These are phyloP conservation scores for Kwoniella mangroviensis DNA, from an alignment of 768 basidiomycete species.

Conservation along the genomic window DNA sequence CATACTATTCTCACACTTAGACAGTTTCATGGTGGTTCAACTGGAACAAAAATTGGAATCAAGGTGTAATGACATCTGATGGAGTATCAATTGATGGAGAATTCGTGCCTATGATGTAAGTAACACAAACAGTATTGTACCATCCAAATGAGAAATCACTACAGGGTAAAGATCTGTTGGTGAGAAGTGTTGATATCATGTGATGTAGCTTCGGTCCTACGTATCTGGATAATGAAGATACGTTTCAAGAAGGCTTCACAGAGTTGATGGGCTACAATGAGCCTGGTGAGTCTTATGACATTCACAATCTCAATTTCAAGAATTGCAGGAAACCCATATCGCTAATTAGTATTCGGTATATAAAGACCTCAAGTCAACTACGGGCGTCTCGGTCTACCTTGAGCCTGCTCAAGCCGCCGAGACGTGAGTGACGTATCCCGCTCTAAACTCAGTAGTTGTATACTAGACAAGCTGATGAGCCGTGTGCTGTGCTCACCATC, in stretches of 20 bases:
- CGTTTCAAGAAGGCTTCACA: constrained; percentile 28
- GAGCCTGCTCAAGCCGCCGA: constrained; percentile 23
- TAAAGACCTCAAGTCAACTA: no score
- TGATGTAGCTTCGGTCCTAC: constrained; percentile 23
- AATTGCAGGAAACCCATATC: no score
- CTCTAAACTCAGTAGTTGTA: not conserved
- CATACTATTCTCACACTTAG: not conserved
- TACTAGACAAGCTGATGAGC: not conserved
- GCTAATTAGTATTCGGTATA: no score
- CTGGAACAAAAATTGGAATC: constrained; percentile 50
- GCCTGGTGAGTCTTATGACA: constrained; percentile 46
- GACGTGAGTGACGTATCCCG: not conserved
- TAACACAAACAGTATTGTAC: constrained; percentile 41
- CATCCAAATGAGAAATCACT: not conserved
- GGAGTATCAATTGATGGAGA: constrained; percentile 37
- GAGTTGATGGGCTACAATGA: constrained; percentile 43
- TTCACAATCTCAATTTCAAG: no score
- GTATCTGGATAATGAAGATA: constrained; percentile 15
- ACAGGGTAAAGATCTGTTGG: not conserved
- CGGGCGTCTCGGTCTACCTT: constrained; percentile 9
- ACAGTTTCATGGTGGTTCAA: constrained; percentile 38
- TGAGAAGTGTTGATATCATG: not conserved
- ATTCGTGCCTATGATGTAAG: constrained; percentile 51
- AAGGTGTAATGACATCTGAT: constrained; percentile 27
- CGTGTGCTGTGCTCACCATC: no score